Evolutionary conservation across 2,329 filamentous ascomycete genomes (phyloP), one percentile per base, ranked within the genome.

Genomic region (Exserohilum turcica): DNA sequence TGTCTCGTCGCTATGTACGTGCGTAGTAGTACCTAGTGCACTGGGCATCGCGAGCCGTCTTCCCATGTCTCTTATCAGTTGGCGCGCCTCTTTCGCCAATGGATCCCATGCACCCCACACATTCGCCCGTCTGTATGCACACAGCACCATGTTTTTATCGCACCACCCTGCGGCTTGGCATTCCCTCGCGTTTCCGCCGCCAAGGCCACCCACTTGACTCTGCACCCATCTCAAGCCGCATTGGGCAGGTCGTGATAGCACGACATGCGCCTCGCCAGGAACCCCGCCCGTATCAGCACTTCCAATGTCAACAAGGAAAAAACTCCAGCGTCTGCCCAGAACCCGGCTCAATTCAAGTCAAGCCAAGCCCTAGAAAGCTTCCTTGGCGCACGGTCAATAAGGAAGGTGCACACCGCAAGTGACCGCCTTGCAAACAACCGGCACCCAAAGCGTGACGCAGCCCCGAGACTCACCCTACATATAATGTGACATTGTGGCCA

Each of bases 361-460:
- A 55, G 45, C 59, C 56, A 66, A 66, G 64, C 48, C 55, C 44
- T 44, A 56, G 50, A 57, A 63, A 61, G 60, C 58, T 61, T 60
- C 40, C 61, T 65, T 67, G 63, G 63, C 61, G 54, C 18, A 32
- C 27, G 19, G 44, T 61, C 46, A 51, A 60, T 66, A 29, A 29
- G 60, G 62, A 53, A 60, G 57, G 60, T 65, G 51, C 51, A 50
- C 39, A 39, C 42, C 28, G 43, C 15, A 54, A 59, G 46, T 37
- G 50, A 59, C 56, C 52, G 37, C 55, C 45, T 52, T 50, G 48
- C 43, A 40, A 43, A 27, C 28, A 43, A 56, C 52, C 36, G 43
- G 39, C 49, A 45, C 24, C 44, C 44, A 32, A 60, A 57, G 50
- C 35, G 46, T 57, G 43, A 56, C 48, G 50, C 44, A 43, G 52